Conservation (phyloP, 345 rosid species). For the Stellera chamaejasme region DNA sequence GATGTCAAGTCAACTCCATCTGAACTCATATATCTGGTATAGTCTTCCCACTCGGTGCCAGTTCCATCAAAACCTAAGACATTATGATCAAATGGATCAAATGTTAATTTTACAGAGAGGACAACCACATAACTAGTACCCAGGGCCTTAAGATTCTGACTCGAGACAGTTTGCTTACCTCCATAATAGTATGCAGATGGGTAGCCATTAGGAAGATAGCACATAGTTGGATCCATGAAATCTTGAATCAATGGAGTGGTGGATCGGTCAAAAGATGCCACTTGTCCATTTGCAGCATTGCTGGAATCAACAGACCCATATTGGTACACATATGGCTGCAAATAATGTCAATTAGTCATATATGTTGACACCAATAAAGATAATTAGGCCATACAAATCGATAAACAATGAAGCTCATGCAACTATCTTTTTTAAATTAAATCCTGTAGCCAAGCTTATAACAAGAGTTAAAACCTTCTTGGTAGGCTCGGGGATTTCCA, state of each 20-base stretch:
- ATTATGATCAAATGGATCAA: background rate
- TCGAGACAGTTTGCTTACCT: constrained; percentile 12
- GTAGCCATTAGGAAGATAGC: constrained; percentile 56
- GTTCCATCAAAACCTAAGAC: constrained; percentile 46
- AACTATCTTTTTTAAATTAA: no score
- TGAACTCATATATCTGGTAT: constrained; percentile 36
- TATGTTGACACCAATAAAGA: no score
- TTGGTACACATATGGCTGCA: constrained; percentile 55
- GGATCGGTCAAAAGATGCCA: constrained; percentile 51
- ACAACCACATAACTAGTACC: background rate
- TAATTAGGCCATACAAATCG: background rate
- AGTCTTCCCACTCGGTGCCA: constrained; percentile 70
- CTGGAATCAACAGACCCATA: constrained; percentile 50
- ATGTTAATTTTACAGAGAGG: background rate
- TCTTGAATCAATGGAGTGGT: constrained; percentile 50
- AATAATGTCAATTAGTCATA: background rate
- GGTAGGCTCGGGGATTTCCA: constrained; percentile 64
- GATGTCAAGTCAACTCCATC: constrained; percentile 69
- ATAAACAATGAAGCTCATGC: background rate
- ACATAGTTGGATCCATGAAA: constrained; percentile 51
- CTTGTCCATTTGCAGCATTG: constrained; percentile 42
- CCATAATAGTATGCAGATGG: constrained; percentile 47
- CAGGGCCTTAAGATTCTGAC: background rate
- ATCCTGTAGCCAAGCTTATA: background rate
- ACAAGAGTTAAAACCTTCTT: constrained; percentile 40